Evolutionary conservation across 176 grass and related monocot genomes (phyloP).

Genomic region (Stipa capillata): DNA sequence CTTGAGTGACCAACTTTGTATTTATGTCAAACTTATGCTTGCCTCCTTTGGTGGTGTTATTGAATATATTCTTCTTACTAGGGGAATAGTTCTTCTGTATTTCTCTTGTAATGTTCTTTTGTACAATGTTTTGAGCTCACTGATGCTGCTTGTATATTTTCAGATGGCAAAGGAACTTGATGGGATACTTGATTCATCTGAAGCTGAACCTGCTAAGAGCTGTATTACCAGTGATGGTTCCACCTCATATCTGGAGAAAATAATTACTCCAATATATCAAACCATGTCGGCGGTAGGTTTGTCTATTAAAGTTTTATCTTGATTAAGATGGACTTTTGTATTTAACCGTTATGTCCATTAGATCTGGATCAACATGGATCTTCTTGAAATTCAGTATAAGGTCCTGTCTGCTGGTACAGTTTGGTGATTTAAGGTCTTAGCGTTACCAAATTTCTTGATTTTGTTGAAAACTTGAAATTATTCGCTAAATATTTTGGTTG

Average conservation of each 20-base stretch:
- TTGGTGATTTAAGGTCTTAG: neutral
- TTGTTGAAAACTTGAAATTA: neutral
- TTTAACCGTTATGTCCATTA: neutral
- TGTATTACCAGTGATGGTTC: slow-evolving; percentile 31
- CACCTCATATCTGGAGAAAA: slow-evolving; percentile 47
- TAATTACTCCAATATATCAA: slow-evolving; percentile 65
- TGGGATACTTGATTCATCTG: slow-evolving; percentile 63
- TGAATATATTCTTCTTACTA: neutral
- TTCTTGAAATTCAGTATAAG: neutral
- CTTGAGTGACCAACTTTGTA: neutral
- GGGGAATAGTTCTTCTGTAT: neutral
- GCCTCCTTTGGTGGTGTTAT: neutral
- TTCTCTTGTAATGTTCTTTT: neutral
- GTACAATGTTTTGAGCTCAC: neutral
- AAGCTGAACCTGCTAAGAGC: slow-evolving; percentile 37
- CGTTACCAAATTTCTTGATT: neutral
- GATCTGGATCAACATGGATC: neutral
- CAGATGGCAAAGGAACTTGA: slow-evolving; percentile 85
- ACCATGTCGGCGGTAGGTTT: slow-evolving; percentile 45
- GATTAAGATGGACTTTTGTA: slow-evolving; percentile 4
- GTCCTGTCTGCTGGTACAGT: neutral
- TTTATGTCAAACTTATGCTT: neutral
- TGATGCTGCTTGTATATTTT: slow-evolving; percentile 12
- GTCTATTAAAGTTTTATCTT: neutral
- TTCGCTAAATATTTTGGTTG: neutral